A percentile compares a stretch with the other conserved stretches of the same genome.
These are phyloP conservation scores for Aspergillus ruber DNA, from an alignment of 2,329 filamentous ascomycete genomes.

Conservation along the genomic window DNA sequence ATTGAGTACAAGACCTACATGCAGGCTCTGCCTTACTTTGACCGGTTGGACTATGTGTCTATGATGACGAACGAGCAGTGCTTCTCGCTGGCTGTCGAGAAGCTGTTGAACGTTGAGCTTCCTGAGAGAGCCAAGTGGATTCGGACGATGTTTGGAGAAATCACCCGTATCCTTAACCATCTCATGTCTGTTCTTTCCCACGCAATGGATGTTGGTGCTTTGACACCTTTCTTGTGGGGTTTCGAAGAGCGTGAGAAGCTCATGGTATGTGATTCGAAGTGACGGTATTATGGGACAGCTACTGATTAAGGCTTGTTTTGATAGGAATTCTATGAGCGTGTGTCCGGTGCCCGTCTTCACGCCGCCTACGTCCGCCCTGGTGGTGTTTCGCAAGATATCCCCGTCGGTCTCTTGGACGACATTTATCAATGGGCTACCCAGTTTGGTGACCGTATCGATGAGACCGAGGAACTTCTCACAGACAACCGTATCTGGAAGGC, in stretches of 20 bases:
- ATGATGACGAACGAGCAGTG: slow-evolving; percentile 99
- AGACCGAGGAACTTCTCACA: slow-evolving; percentile 96
- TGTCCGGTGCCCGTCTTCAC: slow-evolving; percentile 94
- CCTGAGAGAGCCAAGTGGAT: slow-evolving; percentile 96
- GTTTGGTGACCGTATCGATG: slow-evolving; percentile 96
- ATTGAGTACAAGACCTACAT: slow-evolving; percentile 99
- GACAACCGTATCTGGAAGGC: slow-evolving; percentile 99
- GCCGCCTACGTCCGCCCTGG: slow-evolving; percentile 94
- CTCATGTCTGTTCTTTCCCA: slow-evolving; percentile 96
- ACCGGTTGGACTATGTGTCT: slow-evolving; percentile 96
- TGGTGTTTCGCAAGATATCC: slow-evolving; percentile 92
- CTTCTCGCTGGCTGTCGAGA: slow-evolving; percentile 91
- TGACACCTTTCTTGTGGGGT: slow-evolving; percentile 98
- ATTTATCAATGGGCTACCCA: slow-evolving; percentile 99
- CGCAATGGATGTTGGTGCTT: slow-evolving; percentile 96
- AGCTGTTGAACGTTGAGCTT: slow-evolving; percentile 93
- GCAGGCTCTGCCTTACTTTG: slow-evolving; percentile 96
- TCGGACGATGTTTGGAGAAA: slow-evolving; percentile 88
- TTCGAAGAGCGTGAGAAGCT: slow-evolving; percentile 99
- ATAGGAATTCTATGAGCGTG: slow-evolving; percentile 99
- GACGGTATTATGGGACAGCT: background rate
- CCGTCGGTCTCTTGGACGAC: slow-evolving; percentile 88
- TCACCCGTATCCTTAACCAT: slow-evolving; percentile 91
- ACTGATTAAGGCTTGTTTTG: slow-evolving; percentile 11
- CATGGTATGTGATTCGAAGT: slow-evolving; percentile 61